These are phyloP conservation scores for Hypholoma fasciculare DNA, from an alignment of 768 basidiomycete genomes.

Conservation along the genomic window DNA sequence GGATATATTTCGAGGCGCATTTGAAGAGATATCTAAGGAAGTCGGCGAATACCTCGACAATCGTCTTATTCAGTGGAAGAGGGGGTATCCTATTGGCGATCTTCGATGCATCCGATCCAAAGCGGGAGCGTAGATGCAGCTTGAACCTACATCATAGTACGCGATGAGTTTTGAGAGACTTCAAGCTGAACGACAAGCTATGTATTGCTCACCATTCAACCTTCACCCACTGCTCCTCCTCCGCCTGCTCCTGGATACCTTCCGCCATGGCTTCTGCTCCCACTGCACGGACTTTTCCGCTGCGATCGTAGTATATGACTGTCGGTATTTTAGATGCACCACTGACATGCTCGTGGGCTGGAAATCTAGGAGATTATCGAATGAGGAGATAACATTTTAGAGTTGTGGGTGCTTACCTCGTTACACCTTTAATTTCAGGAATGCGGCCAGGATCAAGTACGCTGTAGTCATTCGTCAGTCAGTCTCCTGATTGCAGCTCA, in stretches of 20 bases:
- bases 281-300: too few relatives aligned
- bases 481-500: too few relatives aligned
- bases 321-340: too few relatives aligned
- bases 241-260: too few relatives aligned
- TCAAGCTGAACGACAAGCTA: conserved; percentile 10
- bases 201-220: conserved; percentile 32
- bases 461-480: conserved; percentile 10
- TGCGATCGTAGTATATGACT: too few relatives aligned
- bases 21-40: conserved; percentile 41
- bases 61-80: conserved; percentile 23
- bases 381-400: too few relatives aligned
- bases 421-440: conserved; percentile 46
- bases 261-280: too few relatives aligned
- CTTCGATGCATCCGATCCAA: conserved; percentile 1
- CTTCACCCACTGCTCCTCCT: too few relatives aligned
- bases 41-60: conserved; percentile 40
- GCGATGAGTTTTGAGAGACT: too few relatives aligned
- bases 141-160: conserved; percentile 26
- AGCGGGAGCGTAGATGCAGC: conserved; percentile 31
- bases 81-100: conserved; percentile 30
- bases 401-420: conserved; percentile 22
- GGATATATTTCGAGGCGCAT: conserved; percentile 37
- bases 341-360: conserved; percentile 12
- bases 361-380: not conserved
- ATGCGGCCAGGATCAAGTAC: conserved; percentile 40